Conservation (phyloP, 2,329 filamentous ascomycete genomes). For the Paraphaeosphaeria minitans region DNA sequence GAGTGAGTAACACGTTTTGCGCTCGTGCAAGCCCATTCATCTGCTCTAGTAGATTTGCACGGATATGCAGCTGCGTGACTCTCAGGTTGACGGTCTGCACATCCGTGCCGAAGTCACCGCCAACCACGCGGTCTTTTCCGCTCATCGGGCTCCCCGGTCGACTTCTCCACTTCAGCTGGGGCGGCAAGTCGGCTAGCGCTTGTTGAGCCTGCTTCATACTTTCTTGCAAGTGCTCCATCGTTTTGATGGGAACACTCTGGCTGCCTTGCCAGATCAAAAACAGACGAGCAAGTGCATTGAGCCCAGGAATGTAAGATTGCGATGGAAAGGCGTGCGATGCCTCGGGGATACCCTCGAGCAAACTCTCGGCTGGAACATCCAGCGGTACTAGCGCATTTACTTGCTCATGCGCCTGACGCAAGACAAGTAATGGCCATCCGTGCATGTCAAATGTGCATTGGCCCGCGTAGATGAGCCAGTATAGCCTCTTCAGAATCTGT, state of each 20-base stretch:
- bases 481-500: slow-evolving; percentile 24
- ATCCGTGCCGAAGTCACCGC: slow-evolving; percentile 23
- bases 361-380: slow-evolving; percentile 16
- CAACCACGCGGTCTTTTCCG: not conserved
- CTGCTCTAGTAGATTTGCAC: slow-evolving; percentile 27
- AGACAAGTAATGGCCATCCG: slow-evolving; percentile 19
- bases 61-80: slow-evolving; percentile 29
- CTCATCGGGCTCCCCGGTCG: not conserved
- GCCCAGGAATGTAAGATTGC: slow-evolving; percentile 22
- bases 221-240: slow-evolving; percentile 22
- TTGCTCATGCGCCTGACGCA: slow-evolving; percentile 24
- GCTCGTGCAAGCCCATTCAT: slow-evolving; percentile 23
- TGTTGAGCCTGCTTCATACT: slow-evolving; percentile 22
- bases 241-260: slow-evolving; percentile 19
- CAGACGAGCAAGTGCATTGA: slow-evolving; percentile 25
- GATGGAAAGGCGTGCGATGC: not conserved
- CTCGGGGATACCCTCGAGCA: slow-evolving; percentile 7
- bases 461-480: slow-evolving; percentile 27
- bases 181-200: slow-evolving; percentile 16
- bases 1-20: slow-evolving; percentile 19
- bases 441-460: slow-evolving; percentile 28
- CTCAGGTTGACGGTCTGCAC: slow-evolving; percentile 30
- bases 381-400: slow-evolving; percentile 18
- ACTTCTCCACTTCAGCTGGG: slow-evolving; percentile 21
- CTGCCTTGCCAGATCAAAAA: slow-evolving; percentile 30